Conservation (phyloP, 2,329 filamentous ascomycete genomes). For the Fusarium coicis region DNA sequence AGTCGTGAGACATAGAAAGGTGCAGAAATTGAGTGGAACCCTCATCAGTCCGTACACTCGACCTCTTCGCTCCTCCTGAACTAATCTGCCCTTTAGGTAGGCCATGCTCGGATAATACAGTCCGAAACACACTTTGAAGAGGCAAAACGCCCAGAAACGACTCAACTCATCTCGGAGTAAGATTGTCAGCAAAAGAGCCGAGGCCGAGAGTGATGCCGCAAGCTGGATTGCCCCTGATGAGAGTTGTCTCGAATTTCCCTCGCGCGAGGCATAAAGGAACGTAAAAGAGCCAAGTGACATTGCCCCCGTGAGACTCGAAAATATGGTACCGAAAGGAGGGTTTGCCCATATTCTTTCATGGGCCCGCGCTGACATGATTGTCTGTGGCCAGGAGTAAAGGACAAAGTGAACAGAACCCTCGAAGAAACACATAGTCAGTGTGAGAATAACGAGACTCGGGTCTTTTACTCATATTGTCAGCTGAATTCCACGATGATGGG, state of each 20-base stretch:
- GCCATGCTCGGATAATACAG: not conserved
- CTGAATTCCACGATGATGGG: rapidly evolving
- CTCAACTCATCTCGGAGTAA: not conserved
- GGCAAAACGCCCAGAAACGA: not conserved
- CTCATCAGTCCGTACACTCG: not conserved
- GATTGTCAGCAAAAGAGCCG: not conserved
- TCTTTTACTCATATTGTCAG: not conserved
- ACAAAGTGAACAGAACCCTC: not conserved
- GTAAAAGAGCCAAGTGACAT: not conserved
- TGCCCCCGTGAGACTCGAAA: not conserved
- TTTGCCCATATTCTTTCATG: not conserved
- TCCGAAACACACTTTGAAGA: not conserved
- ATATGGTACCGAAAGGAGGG: not conserved
- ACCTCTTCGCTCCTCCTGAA: not conserved
- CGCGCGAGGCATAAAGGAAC: not conserved
- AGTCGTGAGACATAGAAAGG: not conserved
- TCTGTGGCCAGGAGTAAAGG: not conserved
- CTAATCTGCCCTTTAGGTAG: rapidly evolving
- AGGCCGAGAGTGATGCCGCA: not conserved
- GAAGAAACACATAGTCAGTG: not conserved
- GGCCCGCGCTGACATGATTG: not conserved
- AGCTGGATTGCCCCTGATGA: not conserved
- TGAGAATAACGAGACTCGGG: rapidly evolving
- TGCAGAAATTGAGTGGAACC: not conserved
- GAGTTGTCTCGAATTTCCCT: not conserved